These are phyloP conservation scores for Rhodotorula glutinis DNA, from an alignment of 1,284 basidiomycete species.

Conservation along the genomic window DNA sequence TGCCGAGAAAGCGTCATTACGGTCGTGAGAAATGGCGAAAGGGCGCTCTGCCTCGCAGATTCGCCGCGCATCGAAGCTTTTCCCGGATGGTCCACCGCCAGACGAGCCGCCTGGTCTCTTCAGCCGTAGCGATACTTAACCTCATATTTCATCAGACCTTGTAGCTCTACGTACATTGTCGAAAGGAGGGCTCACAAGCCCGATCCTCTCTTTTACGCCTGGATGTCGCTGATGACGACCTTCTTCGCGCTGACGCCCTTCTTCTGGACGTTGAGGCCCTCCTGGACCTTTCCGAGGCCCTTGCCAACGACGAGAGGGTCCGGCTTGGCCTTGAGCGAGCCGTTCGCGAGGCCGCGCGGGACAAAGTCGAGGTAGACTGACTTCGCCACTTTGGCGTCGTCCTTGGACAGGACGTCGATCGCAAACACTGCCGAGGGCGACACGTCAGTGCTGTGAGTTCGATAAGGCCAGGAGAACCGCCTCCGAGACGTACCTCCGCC, in stretches of 20 bases:
- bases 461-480: neutral
- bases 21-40: no score
- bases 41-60: no score
- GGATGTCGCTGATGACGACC: conserved; percentile 24
- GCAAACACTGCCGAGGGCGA: conserved; percentile 16
- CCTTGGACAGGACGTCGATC: neutral
- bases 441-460: neutral
- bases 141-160: no score
- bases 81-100: no score
- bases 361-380: conserved; percentile 35
- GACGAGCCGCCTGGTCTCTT: no score
- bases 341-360: conserved; percentile 24
- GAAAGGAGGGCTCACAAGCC: no score
- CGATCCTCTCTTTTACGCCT: neutral
- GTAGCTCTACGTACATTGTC: no score
- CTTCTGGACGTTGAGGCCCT: conserved; percentile 27
- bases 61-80: no score
- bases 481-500: conserved; percentile 10
- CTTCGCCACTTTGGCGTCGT: conserved; percentile 2
- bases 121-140: no score
- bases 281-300: conserved; percentile 31
- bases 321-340: conserved; percentile 26
- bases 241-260: conserved; percentile 39
- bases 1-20: no score
- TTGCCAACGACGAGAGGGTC: conserved; percentile 32